These are phyloP conservation scores for Balakata baccata DNA, from an alignment of 345 rosid species.

Conservation along the genomic window DNA sequence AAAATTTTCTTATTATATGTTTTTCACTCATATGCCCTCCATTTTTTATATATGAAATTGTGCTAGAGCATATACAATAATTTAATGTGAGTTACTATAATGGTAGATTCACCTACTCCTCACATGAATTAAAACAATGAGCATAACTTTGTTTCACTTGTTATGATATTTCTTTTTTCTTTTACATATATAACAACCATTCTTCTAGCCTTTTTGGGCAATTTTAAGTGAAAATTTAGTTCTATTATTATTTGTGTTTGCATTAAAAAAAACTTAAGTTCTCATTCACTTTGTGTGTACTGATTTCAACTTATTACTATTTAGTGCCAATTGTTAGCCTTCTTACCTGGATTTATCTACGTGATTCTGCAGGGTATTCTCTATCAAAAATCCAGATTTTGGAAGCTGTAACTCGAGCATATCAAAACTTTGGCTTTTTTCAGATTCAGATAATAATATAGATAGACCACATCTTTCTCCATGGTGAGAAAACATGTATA, in stretches of 20 bases:
- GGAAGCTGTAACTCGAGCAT: conserved; percentile 4
- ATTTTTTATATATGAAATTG: conserved; percentile 1
- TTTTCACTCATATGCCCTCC: not conserved
- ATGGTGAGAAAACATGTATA: conserved; percentile 1
- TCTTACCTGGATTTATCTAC: not conserved
- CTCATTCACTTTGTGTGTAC: not conserved
- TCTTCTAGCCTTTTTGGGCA: not conserved
- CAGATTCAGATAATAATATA: conserved; percentile 13
- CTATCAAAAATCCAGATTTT: conserved; percentile 7
- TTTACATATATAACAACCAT: not conserved
- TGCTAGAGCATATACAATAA: not conserved
- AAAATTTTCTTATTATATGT: not conserved
- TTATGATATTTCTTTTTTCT: not conserved
- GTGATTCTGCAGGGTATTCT: conserved; percentile 12
- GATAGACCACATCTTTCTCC: conserved; percentile 3
- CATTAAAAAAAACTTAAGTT: not conserved
- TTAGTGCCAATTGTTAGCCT: not conserved
- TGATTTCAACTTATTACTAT: not conserved
- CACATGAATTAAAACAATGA: not conserved
- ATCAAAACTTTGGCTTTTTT: not conserved
- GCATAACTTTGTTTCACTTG: not conserved
- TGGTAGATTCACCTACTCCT: not conserved
- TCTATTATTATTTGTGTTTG: not conserved
- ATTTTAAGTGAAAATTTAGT: not conserved
- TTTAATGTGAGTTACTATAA: not conserved